Conservation (phyloP, 208 protist species). For the Crithidia thermophila region DNA sequence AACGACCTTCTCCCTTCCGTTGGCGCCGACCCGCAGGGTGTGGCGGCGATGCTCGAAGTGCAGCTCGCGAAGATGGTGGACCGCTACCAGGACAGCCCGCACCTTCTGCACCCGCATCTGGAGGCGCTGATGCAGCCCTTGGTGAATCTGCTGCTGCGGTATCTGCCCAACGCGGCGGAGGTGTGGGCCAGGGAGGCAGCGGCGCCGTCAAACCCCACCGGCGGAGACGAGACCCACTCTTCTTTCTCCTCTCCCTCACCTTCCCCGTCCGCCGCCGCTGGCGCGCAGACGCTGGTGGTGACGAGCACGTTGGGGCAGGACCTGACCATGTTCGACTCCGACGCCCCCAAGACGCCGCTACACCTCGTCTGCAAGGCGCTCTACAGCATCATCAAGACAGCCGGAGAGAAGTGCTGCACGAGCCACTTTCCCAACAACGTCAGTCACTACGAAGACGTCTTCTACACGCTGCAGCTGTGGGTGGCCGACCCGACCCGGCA, state of each 20-base stretch:
- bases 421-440: slow-evolving; percentile 95
- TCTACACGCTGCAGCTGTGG: slow-evolving; percentile 80
- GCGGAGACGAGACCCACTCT: not conserved
- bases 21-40: slow-evolving; percentile 60
- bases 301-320: slow-evolving; percentile 53
- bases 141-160: slow-evolving; percentile 61
- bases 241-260: not conserved
- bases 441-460: slow-evolving; percentile 85
- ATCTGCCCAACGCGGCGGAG: slow-evolving; percentile 47
- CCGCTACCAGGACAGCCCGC: slow-evolving; percentile 95
- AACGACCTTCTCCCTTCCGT: slow-evolving; percentile 52
- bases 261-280: not conserved
- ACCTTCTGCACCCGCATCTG: slow-evolving; percentile 93
- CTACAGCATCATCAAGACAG: slow-evolving; percentile 94
- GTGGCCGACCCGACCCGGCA: slow-evolving; percentile 41
- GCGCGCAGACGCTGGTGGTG: slow-evolving; percentile 20
- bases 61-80: slow-evolving; percentile 76
- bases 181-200: slow-evolving; percentile 36
- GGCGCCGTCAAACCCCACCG: not conserved
- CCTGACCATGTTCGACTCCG: slow-evolving; percentile 80
- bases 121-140: slow-evolving; percentile 82
- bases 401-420: slow-evolving; percentile 93
- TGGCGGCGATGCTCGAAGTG: slow-evolving; percentile 57
- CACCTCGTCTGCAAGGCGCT: slow-evolving; percentile 83
- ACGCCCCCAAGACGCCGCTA: slow-evolving; percentile 70